These are phyloP conservation scores for Fonsecaea multimorphosa DNA, from an alignment of 2,329 filamentous ascomycete genomes.

Conservation along the genomic window DNA sequence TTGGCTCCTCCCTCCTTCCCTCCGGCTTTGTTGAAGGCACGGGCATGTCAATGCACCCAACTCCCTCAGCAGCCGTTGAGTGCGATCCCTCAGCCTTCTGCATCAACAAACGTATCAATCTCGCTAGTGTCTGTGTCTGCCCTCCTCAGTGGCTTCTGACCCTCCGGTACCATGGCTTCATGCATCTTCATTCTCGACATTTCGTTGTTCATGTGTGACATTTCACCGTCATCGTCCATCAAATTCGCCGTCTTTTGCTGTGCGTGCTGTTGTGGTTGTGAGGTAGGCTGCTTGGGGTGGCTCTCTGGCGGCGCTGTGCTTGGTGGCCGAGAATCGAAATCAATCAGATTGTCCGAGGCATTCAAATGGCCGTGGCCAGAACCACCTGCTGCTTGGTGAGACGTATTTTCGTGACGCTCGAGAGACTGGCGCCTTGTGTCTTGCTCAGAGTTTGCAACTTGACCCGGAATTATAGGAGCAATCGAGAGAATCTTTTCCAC, in stretches of 20 bases:
- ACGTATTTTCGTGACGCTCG: too few relatives aligned
- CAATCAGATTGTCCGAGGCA: slow-evolving; percentile 40
- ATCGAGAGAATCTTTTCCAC: slow-evolving; percentile 82
- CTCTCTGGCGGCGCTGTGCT: slow-evolving; percentile 35
- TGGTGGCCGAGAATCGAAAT: slow-evolving; percentile 40
- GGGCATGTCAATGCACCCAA: background rate
- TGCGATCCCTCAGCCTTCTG: slow-evolving; percentile 38
- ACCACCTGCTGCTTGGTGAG: background rate
- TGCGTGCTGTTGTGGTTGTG: slow-evolving; percentile 27
- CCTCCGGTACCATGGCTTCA: slow-evolving; percentile 36
- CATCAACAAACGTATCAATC: slow-evolving; percentile 54
- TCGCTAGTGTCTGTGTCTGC: slow-evolving; percentile 49
- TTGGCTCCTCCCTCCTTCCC: background rate
- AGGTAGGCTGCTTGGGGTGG: slow-evolving; percentile 21
- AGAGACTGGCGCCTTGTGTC: slow-evolving; percentile 11
- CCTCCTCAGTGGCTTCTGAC: slow-evolving; percentile 43
- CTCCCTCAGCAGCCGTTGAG: background rate
- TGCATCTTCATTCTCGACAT: slow-evolving; percentile 40
- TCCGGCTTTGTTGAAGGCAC: background rate
- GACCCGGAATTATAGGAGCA: slow-evolving; percentile 81
- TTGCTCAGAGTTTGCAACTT: slow-evolving; percentile 61
- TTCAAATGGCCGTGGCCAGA: slow-evolving; percentile 8
- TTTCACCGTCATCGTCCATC: slow-evolving; percentile 37
- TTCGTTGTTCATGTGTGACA: slow-evolving; percentile 29
- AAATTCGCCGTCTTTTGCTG: slow-evolving; percentile 22